Evolutionary conservation across 257 asterid genomes (phyloP), one percentile per base, ranked within the genome.

Genomic region (Knoxia roxburghii): DNA sequence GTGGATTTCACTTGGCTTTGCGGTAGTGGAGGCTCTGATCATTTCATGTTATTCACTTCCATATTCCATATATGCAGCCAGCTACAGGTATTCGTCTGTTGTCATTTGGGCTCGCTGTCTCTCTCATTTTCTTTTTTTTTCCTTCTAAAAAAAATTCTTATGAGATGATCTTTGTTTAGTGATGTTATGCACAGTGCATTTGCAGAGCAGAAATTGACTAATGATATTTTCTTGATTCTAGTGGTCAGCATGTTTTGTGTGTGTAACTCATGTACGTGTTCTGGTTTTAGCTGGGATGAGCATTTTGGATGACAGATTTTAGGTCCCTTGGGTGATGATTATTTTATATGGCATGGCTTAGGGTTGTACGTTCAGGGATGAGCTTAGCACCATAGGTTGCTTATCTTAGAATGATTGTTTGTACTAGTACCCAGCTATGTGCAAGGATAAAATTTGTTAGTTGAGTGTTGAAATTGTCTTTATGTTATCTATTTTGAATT

Each of bases 1-100:
- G 99, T 94, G 96, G 97, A 86, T 88, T 78, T 87, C 99, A 14
- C 91, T 90, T 72, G 99, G 89, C 62, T 86, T 94, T 78, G 96
- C 97, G 17, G 76, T 87, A 72, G 51, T 81, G 73, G 97, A 88
- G 83, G 96, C 86, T 72, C 74, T 94, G 71, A 61, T 87, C 62
- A 89, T 94, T 72, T 78, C 99, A 61, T 81, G 77, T 68, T 86
- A 94, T 79, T 94, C 99, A 59, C 97, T 90, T 73, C 92, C 99
- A 46, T 85, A 90, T 80, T 94, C 99, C 46, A 84, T 90, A 50
- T 85, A 88, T 79, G 99, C 95, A 17, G 87, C 95, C 72, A 88
- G 90, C 78, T 85, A 87, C 78, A 94, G 99, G 99, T 94, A 81
- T 30, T 33, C 33, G n/a, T n/a, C n/a, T n/a, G n/a, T n/a, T n/a